Evolutionary conservation across 108 stramenopile genomes (phyloP), one percentile per base, ranked within the genome.

Genomic region (Skeletonema grethae): DNA sequence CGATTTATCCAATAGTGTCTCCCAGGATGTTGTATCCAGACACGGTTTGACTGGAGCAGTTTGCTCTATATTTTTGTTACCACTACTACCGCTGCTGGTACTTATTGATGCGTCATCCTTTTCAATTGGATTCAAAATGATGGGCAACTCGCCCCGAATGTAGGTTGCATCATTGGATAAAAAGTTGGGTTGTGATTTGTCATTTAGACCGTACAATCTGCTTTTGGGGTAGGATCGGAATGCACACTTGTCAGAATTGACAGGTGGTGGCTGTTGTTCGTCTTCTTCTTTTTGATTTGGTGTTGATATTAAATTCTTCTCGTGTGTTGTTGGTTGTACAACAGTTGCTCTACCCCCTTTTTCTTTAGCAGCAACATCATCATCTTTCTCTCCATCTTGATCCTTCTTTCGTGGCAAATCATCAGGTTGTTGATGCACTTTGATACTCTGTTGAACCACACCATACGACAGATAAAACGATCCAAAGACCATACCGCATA

Each of bases 1-100:
- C 4, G 41, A 43, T 22, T 53, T 31, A 16, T 69, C 63, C 13
- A 46, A 12, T 41, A 57, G 29, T 13, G 82, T 62, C 43, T 85
- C 84, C 94, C 94, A 95, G 50, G 82, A 87, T 1, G 87, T 74
- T 62, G 91, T 91, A 82, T 95, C 77, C 62, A 89, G 75, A 63
- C 90, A 92, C 0, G 92, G 50, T 43, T 92, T 82, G 24, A 34
- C 41, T 29, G 72, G 65, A 41, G 36, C 4, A 2, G 43, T 57
- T 30, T 55, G 30, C 4, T 39, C 20, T 0, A 22, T 38, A 31
- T 15, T 56, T 0, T 83, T 24, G 68, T 7, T 12, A 59, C 65
- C 16, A 31, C 46, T 20, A 0, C 16, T 20, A 48, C 0, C 10
- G 38, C 38, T 39, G 38, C 11, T 10, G 38, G 3, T 39, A 3